Evolutionary conservation across 305 asterid species (phyloP).

Genomic region (Stenogyne calaminthoides): DNA sequence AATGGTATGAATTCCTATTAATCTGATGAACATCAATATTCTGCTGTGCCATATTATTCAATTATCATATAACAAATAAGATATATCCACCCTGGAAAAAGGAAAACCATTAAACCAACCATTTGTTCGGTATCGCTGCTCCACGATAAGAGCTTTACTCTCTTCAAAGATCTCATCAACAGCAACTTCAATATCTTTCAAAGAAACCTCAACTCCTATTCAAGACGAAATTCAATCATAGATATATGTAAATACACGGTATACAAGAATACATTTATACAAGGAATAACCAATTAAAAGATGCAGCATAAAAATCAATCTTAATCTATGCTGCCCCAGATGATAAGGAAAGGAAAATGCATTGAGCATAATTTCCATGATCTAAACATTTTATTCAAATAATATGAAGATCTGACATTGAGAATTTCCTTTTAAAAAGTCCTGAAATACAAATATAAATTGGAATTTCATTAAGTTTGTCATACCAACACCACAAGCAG

Average conservation of each 20-base stretch:
- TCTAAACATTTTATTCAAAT: neutral
- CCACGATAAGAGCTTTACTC: constrained; percentile 60
- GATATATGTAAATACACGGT: neutral
- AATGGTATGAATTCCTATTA: too few species aligned
- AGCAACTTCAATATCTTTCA: constrained; percentile 61
- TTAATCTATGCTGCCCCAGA: constrained; percentile 2
- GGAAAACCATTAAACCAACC: constrained; percentile 67
- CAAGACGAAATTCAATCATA: constrained; percentile 20
- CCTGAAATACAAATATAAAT: constrained; percentile 4
- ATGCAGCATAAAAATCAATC: neutral
- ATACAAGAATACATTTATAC: too few species aligned
- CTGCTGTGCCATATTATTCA: neutral
- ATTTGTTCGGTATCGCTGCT: constrained; percentile 84
- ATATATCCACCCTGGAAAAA: constrained; percentile 16
- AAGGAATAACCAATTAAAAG: neutral
- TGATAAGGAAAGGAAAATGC: neutral
- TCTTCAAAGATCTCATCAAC: constrained; percentile 74
- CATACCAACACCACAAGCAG: constrained; percentile 91
- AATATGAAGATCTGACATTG: neutral
- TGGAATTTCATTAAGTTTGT: neutral
- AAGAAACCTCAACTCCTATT: constrained; percentile 82
- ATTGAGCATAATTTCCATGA: neutral
- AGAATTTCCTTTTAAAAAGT: neutral
- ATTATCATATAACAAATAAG: neutral
- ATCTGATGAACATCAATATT: neutral